A percentile compares a stretch with the other conserved stretches of the same genome.
Conservation (phyloP, 2,329 filamentous ascomycete genomes). For the Xylariaceae sp. region DNA sequence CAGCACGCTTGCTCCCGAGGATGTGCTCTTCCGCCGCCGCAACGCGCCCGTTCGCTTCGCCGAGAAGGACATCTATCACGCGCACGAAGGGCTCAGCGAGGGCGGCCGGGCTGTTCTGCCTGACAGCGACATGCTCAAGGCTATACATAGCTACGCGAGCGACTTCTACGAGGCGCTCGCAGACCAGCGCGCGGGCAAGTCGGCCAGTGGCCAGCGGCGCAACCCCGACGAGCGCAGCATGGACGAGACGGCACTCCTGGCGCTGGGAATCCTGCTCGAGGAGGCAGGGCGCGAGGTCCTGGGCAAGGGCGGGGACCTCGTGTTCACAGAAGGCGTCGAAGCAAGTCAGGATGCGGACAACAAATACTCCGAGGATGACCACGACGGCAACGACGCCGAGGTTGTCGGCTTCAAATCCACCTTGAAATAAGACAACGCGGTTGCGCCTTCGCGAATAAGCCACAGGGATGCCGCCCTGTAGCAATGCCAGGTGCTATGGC, state of each 20-base stretch:
- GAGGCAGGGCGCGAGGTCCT: conserved; percentile 56
- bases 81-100: conserved; percentile 47
- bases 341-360: conserved; percentile 7
- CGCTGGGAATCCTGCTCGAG: conserved; percentile 67
- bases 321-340: conserved; percentile 56
- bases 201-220: conserved; percentile 6
- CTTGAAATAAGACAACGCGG: not conserved
- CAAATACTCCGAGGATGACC: not conserved
- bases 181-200: conserved; percentile 6
- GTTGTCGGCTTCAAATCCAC: conserved; percentile 14
- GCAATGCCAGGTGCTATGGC: not conserved
- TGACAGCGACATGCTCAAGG: conserved; percentile 60
- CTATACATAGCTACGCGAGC: conserved; percentile 60
- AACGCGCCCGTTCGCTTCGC: conserved; percentile 59
- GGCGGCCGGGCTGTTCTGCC: conserved; percentile 48
- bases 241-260: conserved; percentile 71
- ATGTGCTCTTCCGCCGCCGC: conserved; percentile 59
- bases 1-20: conserved; percentile 53
- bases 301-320: conserved; percentile 59
- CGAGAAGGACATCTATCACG: conserved; percentile 65
- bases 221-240: conserved; percentile 52
- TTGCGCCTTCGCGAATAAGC: not conserved
- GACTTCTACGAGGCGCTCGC: conserved; percentile 51
- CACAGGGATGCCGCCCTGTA: not conserved
- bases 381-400: conserved; percentile 5